A percentile compares a stretch with the other conserved stretches of the same genome.
These are phyloP conservation scores for Pharus latifolius DNA, from an alignment of 176 grass and related monocot genomes.

Conservation along the genomic window DNA sequence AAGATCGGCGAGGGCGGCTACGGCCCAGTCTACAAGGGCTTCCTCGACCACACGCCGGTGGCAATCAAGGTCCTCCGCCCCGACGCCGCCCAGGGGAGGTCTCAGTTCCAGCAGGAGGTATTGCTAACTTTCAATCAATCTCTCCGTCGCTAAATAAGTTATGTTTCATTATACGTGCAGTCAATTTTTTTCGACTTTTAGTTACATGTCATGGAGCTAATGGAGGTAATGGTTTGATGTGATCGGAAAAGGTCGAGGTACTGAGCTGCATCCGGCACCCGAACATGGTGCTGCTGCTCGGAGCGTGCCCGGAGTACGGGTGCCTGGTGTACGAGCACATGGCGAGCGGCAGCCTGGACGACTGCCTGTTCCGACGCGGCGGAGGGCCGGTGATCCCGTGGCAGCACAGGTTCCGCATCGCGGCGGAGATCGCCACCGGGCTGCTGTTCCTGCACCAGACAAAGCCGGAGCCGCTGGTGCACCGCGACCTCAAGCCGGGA, in stretches of 20 bases:
- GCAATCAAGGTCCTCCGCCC: slow-evolving; percentile 95
- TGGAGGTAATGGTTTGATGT: not conserved
- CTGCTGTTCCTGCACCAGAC: slow-evolving; percentile 86
- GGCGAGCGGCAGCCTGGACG: slow-evolving; percentile 81
- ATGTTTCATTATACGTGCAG: no score
- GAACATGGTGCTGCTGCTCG: slow-evolving; percentile 91
- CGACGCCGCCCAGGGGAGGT: slow-evolving; percentile 76
- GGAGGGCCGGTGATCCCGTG: slow-evolving; percentile 56
- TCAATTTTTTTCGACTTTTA: no score
- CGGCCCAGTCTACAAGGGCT: slow-evolving; percentile 70
- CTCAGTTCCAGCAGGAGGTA: slow-evolving; percentile 91
- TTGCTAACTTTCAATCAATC: no score
- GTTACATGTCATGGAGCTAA: not conserved
- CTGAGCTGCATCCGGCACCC: slow-evolving; percentile 94
- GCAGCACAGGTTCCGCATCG: slow-evolving; percentile 88
- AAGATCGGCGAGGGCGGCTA: slow-evolving; percentile 96
- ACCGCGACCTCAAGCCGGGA: slow-evolving; percentile 81
- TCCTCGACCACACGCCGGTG: slow-evolving; percentile 72
- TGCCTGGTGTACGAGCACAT: slow-evolving; percentile 94
- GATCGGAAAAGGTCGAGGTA: slow-evolving; percentile 57
- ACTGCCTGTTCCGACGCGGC: slow-evolving; percentile 65
- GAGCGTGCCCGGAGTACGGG: slow-evolving; percentile 85
- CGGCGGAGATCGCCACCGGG: slow-evolving; percentile 69
- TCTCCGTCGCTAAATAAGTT: no score
- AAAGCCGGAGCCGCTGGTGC: slow-evolving; percentile 85